phyloP scores from a whole-genome alignment of 2,329 filamentous ascomycete genomes.

The Apiospora pterosperma region DNA sequence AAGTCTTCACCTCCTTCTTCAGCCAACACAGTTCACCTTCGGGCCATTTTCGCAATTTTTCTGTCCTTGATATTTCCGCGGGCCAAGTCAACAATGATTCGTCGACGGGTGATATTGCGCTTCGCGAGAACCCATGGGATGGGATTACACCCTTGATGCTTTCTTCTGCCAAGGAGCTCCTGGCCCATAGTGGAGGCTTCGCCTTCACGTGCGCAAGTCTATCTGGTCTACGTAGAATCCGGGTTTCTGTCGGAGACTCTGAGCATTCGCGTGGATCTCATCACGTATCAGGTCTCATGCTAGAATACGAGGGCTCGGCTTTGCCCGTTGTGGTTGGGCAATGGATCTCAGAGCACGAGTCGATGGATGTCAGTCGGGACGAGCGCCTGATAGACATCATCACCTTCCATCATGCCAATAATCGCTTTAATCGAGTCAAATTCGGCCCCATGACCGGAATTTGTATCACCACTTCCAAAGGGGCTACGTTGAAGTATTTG shows the following conservation, averaged over 20 bases:
- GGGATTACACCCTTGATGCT: slow-evolving; percentile 7
- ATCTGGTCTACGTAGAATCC: slow-evolving; percentile 11
- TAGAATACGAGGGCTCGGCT: slow-evolving; percentile 15
- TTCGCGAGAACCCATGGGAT: not conserved
- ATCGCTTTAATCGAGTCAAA: slow-evolving; percentile 13
- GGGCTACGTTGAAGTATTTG: slow-evolving; percentile 10
- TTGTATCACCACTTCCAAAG: slow-evolving; percentile 10
- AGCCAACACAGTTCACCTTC: not conserved
- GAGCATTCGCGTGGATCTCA: not conserved
- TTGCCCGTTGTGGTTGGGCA: slow-evolving; percentile 16
- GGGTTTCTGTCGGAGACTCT: slow-evolving; percentile 12
- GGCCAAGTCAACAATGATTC: not conserved
- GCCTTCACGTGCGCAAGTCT: slow-evolving; percentile 14
- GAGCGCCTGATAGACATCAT: slow-evolving; percentile 15
- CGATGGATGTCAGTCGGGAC: slow-evolving; percentile 9
- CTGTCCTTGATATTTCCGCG: not conserved
- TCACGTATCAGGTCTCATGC: slow-evolving; percentile 16
- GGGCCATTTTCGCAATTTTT: not conserved
- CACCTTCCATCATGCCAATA: slow-evolving; percentile 15
- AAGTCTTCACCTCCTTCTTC: not conserved
- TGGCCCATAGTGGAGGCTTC: slow-evolving; percentile 11
- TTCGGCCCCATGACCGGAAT: slow-evolving; percentile 14
- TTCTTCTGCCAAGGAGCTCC: slow-evolving; percentile 11
- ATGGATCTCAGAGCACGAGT: slow-evolving; percentile 14
- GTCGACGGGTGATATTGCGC: not conserved